These are phyloP conservation scores for Microcos paniculata DNA, from an alignment of 345 rosid species.

Conservation along the genomic window DNA sequence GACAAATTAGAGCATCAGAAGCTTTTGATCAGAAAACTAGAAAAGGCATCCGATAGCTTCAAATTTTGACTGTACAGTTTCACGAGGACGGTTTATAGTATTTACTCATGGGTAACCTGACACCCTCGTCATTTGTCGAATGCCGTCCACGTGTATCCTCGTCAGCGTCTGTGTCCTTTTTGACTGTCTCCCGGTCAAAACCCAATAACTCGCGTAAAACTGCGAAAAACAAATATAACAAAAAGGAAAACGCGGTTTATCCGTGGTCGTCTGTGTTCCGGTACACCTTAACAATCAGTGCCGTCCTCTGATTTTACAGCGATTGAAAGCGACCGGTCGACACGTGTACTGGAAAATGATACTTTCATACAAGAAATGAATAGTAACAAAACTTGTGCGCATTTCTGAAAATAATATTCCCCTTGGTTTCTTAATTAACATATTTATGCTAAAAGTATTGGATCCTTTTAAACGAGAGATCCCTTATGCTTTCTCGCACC, in stretches of 20 bases:
- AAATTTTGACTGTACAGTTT: background rate
- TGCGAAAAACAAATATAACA: background rate
- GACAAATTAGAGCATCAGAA: background rate
- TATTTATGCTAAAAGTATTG: background rate
- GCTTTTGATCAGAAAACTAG: background rate
- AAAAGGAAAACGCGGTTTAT: background rate
- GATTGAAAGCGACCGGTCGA: background rate
- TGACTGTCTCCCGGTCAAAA: slow-evolving; percentile 9
- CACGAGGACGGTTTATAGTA: background rate
- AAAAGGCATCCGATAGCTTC: background rate
- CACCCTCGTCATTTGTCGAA: background rate
- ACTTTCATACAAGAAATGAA: background rate
- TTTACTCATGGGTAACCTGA: background rate
- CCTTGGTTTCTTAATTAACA: background rate
- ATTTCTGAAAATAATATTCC: background rate
- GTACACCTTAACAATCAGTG: slow-evolving; percentile 10
- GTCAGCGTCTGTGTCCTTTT: background rate
- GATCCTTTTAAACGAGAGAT: background rate
- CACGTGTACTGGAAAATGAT: background rate
- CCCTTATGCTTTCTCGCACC: background rate
- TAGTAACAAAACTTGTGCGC: background rate
- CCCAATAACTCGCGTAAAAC: background rate
- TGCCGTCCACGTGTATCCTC: background rate
- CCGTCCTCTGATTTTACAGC: too few relatives aligned
- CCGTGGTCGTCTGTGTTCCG: slow-evolving; percentile 12